Conservation (phyloP, 495 filamentous ascomycete genomes). For the Pyronema omphalodes region DNA sequence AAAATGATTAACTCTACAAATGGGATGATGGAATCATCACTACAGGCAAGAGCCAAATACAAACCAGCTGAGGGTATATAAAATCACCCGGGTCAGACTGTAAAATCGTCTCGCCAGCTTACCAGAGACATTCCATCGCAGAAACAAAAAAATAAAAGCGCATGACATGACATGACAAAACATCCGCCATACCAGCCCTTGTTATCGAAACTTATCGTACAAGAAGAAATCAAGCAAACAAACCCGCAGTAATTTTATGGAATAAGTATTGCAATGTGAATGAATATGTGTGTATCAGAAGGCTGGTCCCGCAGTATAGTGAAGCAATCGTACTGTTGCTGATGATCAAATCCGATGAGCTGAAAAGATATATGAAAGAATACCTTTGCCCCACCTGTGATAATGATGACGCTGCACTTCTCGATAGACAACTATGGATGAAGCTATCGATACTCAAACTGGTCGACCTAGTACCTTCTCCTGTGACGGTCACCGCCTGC, state of each 20-base stretch:
- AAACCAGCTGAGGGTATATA: not conserved
- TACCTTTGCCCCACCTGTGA: not conserved
- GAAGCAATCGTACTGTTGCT: not conserved
- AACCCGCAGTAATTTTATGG: not conserved
- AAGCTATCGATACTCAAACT: no score
- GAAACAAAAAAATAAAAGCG: not conserved
- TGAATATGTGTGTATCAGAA: not conserved
- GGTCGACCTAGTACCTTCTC: constrained; percentile 20
- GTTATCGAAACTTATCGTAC: not conserved
- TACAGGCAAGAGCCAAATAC: not conserved
- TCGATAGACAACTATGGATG: not conserved
- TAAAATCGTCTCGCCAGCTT: not conserved
- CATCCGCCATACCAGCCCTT: not conserved
- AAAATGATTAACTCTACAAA: no score
- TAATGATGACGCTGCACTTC: not conserved
- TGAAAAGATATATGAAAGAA: constrained; percentile 1
- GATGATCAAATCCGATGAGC: not conserved
- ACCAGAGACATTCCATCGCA: not conserved
- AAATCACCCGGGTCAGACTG: no score
- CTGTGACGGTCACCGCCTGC: constrained; percentile 22
- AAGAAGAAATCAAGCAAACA: not conserved
- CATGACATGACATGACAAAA: not conserved
- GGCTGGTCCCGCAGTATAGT: no score
- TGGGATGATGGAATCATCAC: no score
- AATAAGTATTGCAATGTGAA: not conserved